phyloP scores from a whole-genome alignment of 2,329 filamentous ascomycete genomes.

The Didymella glomerata region DNA sequence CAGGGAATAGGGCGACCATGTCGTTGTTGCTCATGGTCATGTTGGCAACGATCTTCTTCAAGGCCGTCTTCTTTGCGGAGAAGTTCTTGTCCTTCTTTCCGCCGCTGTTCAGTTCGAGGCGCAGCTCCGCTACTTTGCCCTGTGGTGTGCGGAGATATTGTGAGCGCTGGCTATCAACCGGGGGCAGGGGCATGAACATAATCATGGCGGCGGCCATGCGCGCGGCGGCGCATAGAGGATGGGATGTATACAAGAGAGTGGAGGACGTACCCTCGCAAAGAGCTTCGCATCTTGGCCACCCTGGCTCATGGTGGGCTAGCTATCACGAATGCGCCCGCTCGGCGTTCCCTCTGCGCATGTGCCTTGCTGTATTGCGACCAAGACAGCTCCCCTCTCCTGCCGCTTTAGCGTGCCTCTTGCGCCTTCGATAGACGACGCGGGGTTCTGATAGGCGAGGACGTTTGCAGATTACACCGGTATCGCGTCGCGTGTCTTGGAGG shows the following conservation, averaged over 20 bases:
- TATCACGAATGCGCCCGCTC: conserved; percentile 27
- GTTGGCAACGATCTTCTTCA: conserved; percentile 99
- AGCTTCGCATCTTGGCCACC: conserved; percentile 96
- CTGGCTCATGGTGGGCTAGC: conserved; percentile 63
- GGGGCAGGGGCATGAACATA: conserved; percentile 52
- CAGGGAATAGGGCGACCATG: conserved; percentile 96
- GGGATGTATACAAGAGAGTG: conserved; percentile 8
- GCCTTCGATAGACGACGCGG: conserved; percentile 18
- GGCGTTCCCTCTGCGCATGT: conserved; percentile 40
- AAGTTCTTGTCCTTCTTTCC: conserved; percentile 99
- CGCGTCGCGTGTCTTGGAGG: background rate
- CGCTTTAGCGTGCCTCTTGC: conserved; percentile 41
- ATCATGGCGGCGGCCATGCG: conserved; percentile 27
- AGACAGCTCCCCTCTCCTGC: conserved; percentile 35
- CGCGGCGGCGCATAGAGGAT: background rate
- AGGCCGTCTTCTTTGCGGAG: conserved; percentile 91
- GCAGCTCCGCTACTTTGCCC: conserved; percentile 98
- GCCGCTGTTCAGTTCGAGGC: conserved; percentile 90
- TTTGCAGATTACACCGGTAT: conserved; percentile 10
- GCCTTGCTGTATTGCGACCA: conserved; percentile 36
- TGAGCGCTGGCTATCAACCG: conserved; percentile 58
- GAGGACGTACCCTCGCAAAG: conserved; percentile 88
- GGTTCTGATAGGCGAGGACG: conserved; percentile 27
- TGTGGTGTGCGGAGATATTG: conserved; percentile 63
- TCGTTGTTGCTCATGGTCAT: conserved; percentile 99